Conservation (phyloP, 495 filamentous ascomycete genomes). For the Symbiotaphrina buchneri region DNA sequence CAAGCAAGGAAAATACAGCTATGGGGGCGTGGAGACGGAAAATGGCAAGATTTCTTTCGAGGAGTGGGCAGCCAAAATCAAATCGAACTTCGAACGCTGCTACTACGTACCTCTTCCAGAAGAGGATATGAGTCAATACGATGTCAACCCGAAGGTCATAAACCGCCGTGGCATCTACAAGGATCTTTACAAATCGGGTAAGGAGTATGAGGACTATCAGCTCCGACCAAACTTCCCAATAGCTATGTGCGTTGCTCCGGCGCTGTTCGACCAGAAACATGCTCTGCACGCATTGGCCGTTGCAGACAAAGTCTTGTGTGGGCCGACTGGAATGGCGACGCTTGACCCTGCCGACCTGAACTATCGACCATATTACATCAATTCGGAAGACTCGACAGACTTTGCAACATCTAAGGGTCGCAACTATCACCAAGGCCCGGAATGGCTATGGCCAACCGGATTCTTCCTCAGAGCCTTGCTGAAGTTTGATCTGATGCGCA, state of each 20-base stretch:
- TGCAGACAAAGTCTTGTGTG: conserved; percentile 56
- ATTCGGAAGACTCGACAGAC: conserved; percentile 75
- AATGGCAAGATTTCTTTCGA: conserved; percentile 42
- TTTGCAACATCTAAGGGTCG: conserved; percentile 81
- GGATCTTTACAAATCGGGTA: conserved; percentile 77
- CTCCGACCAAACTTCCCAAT: conserved; percentile 87
- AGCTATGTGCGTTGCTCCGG: conserved; percentile 82
- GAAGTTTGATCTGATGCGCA: conserved; percentile 64
- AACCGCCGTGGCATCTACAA: conserved; percentile 94
- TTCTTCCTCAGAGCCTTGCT: conserved; percentile 83
- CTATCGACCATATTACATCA: conserved; percentile 84
- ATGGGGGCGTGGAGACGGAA: conserved; percentile 41
- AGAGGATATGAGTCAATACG: conserved; percentile 49
- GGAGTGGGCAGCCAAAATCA: conserved; percentile 65
- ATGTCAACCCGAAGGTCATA: conserved; percentile 55
- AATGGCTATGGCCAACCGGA: conserved; percentile 98
- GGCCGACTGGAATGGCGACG: conserved; percentile 87
- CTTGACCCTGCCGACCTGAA: conserved; percentile 81
- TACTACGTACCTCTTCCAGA: conserved; percentile 60
- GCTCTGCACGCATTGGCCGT: conserved; percentile 58
- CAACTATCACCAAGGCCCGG: conserved; percentile 95
- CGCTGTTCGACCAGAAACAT: conserved; percentile 56
- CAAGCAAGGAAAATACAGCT: conserved; percentile 39
- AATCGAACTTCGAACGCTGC: conserved; percentile 68
- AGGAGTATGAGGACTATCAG: conserved; percentile 95